Conservation (phyloP, 208 protist genomes). For the Phytomonas sp. region DNA sequence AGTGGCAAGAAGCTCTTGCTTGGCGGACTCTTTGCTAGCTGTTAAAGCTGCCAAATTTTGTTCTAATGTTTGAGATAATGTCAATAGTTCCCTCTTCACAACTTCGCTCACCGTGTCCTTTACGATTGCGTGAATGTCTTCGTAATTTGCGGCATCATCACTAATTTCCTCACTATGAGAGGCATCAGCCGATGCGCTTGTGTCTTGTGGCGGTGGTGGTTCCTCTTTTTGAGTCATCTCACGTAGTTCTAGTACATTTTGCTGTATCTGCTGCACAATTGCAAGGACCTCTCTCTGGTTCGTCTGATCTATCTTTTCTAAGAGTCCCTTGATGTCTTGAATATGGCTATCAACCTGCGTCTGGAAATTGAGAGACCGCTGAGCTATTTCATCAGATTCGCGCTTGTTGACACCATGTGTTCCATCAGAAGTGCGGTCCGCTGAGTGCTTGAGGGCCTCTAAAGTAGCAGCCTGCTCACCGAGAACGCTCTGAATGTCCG, state of each 20-base stretch:
- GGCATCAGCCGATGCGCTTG: background rate
- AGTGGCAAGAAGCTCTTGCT: background rate
- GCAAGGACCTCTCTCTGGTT: background rate
- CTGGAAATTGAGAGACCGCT: background rate
- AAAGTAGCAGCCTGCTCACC: background rate
- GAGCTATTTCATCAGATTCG: background rate
- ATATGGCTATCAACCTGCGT: background rate
- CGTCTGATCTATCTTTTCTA: background rate
- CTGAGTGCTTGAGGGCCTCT: background rate
- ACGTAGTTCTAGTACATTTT: background rate
- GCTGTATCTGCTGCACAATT: background rate
- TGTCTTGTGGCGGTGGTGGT: background rate
- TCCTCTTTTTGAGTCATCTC: background rate
- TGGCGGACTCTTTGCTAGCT: background rate
- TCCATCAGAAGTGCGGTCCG: background rate
- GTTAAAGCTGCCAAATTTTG: background rate
- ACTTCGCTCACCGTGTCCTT: background rate
- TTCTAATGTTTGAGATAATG: background rate
- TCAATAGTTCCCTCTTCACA: background rate
- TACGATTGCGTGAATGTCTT: background rate
- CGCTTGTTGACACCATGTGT: background rate
- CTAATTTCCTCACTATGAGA: background rate
- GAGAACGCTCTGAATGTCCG: background rate
- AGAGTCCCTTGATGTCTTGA: background rate
- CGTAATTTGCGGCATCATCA: background rate